A percentile compares a stretch with the other conserved stretches of the same genome.
phyloP scores from a whole-genome alignment of 805 yeast species.

The Lachancea lanzarotensis region DNA sequence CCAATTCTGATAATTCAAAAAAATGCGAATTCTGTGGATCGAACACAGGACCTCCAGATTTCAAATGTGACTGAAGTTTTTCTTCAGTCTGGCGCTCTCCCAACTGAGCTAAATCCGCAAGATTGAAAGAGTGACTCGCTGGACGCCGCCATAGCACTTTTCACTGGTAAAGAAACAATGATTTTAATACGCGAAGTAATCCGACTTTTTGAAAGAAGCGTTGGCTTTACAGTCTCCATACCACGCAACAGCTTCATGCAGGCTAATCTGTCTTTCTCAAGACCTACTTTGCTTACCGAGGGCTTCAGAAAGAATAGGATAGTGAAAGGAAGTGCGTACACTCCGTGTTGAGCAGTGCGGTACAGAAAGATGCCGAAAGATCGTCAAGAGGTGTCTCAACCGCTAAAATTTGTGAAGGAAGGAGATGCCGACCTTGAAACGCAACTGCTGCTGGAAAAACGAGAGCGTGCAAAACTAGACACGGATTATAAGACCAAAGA shows the following conservation, averaged over 20 bases:
- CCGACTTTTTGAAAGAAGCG: too few species aligned
- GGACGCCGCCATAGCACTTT: background rate
- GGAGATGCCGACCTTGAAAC: conserved; percentile 23
- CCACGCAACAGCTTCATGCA: too few species aligned
- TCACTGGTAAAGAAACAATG: too few species aligned
- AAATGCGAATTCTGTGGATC: conserved; percentile 55
- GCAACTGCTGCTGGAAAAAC: conserved; percentile 20
- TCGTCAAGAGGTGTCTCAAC: background rate
- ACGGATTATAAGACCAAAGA: conserved; percentile 17
- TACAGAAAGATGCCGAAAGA: background rate
- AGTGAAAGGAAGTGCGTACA: too few species aligned
- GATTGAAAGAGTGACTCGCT: too few species aligned
- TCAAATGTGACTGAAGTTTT: conserved; percentile 6
- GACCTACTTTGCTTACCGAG: too few species aligned
- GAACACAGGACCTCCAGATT: conserved; percentile 73
- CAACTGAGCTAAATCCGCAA: conserved; percentile 40
- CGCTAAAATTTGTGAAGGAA: conserved; percentile 22
- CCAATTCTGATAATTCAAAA: conserved; percentile 8
- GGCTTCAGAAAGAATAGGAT: too few species aligned
- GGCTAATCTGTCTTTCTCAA: too few species aligned
- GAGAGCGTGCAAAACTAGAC: conserved; percentile 19
- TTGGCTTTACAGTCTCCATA: too few species aligned
- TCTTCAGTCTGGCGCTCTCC: conserved; percentile 42
- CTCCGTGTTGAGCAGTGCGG: too few species aligned
- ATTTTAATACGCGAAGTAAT: too few species aligned